Evolutionary conservation across 331 rosid species (phyloP).

Genomic region (Quercus phellos): DNA sequence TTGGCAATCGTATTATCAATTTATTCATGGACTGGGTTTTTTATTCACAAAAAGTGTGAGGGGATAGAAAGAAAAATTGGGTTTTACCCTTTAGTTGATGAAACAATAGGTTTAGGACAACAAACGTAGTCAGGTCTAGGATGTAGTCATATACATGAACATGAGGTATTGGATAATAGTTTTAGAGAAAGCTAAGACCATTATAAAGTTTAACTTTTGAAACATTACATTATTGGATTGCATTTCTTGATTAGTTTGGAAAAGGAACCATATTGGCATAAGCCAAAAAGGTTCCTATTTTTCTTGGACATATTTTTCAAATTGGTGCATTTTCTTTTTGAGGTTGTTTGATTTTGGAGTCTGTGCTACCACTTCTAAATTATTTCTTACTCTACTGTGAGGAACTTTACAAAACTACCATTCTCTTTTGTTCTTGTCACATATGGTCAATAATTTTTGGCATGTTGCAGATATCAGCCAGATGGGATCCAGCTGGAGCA

Average conservation of each 20-base stretch:
- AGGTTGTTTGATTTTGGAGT: not conserved
- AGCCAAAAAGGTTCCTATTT: not conserved
- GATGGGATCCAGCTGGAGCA: constrained; percentile 75
- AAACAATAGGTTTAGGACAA: not conserved
- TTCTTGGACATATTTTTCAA: not conserved
- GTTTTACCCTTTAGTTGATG: not conserved
- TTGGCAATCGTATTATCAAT: not conserved
- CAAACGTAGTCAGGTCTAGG: not conserved
- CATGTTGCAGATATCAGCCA: constrained; percentile 57
- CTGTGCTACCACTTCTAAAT: not conserved
- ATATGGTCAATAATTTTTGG: constrained; percentile 12
- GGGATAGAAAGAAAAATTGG: not conserved
- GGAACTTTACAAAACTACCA: not conserved
- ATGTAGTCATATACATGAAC: not conserved
- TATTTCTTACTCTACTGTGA: not conserved
- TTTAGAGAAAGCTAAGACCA: not conserved
- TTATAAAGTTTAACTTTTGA: not conserved
- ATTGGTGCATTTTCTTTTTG: not conserved
- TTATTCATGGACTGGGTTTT: not conserved
- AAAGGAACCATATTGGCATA: not conserved
- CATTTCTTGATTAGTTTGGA: not conserved
- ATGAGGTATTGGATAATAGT: not conserved
- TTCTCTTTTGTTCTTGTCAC: not conserved
- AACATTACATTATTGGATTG: not conserved
- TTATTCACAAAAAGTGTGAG: not conserved